A percentile compares a stretch with the other conserved stretches of the same genome.
phyloP scores from a whole-genome alignment of 768 basidiomycete genomes.

The Russula compacta region DNA sequence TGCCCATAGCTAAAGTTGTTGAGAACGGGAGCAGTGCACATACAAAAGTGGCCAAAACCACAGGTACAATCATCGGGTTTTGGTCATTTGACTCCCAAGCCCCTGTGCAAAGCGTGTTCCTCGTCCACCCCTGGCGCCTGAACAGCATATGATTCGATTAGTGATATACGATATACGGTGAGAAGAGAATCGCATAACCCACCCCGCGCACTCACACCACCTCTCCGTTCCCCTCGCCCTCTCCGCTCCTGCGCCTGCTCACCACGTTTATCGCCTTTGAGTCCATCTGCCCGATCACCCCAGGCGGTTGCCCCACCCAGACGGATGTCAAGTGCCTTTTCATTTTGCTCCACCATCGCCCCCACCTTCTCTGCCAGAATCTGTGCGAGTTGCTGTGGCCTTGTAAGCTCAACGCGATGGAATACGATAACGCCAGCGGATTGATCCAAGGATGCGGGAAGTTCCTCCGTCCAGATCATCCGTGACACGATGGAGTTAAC shows the following conservation, averaged over 20 bases:
- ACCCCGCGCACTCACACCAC: constrained; percentile 37
- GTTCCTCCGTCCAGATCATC: constrained; percentile 98
- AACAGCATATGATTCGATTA: background rate
- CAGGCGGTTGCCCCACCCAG: constrained; percentile 59
- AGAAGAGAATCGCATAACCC: background rate
- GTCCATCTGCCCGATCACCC: constrained; percentile 60
- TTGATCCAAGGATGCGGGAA: constrained; percentile 88
- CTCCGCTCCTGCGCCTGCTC: constrained; percentile 73
- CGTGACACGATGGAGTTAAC: constrained; percentile 91
- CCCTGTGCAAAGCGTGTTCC: constrained; percentile 19
- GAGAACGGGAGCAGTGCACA: background rate
- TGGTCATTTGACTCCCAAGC: constrained; percentile 17
- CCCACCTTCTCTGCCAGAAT: constrained; percentile 82
- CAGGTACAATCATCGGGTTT: background rate
- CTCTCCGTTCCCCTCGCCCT: constrained; percentile 61
- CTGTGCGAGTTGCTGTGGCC: constrained; percentile 84
- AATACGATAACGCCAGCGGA: constrained; percentile 86
- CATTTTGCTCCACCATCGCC: constrained; percentile 83
- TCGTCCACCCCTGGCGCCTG: constrained; percentile 16
- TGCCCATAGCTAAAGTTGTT: no score
- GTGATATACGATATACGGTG: background rate
- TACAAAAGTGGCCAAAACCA: background rate
- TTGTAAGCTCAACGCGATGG: constrained; percentile 83
- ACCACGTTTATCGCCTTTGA: constrained; percentile 68
- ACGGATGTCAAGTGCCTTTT: constrained; percentile 80